phyloP scores from a whole-genome alignment of 2,329 filamentous ascomycete species.

The Nannizzia gypsea region DNA sequence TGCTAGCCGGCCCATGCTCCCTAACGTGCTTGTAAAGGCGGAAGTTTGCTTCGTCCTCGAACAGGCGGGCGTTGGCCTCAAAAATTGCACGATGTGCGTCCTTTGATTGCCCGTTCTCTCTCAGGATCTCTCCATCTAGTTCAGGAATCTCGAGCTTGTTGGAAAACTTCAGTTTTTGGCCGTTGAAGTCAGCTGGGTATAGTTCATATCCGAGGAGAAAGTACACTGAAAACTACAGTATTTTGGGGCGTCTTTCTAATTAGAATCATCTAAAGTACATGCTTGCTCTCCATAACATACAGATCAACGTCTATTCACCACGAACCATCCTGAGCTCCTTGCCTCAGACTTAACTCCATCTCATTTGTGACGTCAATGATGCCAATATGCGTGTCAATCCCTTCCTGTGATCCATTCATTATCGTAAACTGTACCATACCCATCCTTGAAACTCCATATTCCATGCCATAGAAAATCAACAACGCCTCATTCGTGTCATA shows the following conservation, averaged over 20 bases:
- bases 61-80: background rate
- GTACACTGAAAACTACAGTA: background rate
- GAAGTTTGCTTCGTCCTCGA: conserved; percentile 17
- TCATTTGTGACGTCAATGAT: background rate
- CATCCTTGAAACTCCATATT: conserved; percentile 6
- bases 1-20: conserved; percentile 18
- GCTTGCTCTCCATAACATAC: background rate
- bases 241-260: background rate
- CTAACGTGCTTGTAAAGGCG: conserved; percentile 14
- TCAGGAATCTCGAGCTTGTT: background rate
- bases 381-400: background rate
- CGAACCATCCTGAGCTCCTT: background rate
- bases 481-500: background rate
- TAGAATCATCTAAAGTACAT: background rate
- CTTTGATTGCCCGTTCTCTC: background rate
- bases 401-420: background rate
- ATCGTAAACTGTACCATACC: background rate
- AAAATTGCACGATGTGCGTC: background rate
- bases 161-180: background rate
- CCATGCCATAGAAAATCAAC: background rate
- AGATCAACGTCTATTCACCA: conserved; percentile 5
- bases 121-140: background rate
- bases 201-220: background rate
- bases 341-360: background rate
- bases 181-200: too few relatives aligned